Conservation (phyloP, 768 basidiomycete genomes). For the Galerina marginata region DNA sequence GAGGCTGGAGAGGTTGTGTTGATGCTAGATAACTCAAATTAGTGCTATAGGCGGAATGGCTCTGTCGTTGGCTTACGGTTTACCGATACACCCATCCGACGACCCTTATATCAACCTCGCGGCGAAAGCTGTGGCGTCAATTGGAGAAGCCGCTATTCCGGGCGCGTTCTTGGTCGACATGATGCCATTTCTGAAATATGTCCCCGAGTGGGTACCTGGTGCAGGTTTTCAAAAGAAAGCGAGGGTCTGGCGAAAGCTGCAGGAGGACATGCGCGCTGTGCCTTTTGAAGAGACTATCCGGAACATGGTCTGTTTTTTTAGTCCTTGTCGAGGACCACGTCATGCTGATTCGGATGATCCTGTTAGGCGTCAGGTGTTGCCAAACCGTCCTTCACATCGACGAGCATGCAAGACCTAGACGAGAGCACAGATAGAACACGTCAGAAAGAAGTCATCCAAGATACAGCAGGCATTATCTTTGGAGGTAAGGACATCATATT, state of each 20-base stretch:
- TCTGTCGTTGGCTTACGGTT: constrained; percentile 52
- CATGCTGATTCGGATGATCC: not conserved
- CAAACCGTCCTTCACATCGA: constrained; percentile 29
- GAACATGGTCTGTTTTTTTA: constrained; percentile 27
- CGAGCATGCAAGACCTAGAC: constrained; percentile 25
- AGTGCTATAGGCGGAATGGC: constrained; percentile 48
- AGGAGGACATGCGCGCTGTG: constrained; percentile 39
- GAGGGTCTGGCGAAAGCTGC: constrained; percentile 42
- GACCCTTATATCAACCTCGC: constrained; percentile 52
- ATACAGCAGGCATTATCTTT: constrained; percentile 46
- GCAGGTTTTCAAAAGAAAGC: constrained; percentile 63
- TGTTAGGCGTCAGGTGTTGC: constrained; percentile 26
- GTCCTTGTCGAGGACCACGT: not conserved
- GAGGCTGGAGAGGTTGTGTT: no score
- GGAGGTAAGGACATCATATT: constrained; percentile 24
- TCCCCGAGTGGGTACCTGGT: constrained; percentile 67
- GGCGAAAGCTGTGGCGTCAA: constrained; percentile 39
- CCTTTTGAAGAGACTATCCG: constrained; percentile 38
- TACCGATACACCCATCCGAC: constrained; percentile 40
- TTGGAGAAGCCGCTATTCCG: constrained; percentile 41
- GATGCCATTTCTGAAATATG: constrained; percentile 42
- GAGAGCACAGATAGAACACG: constrained; percentile 21
- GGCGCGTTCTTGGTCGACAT: constrained; percentile 53
- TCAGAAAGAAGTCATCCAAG: constrained; percentile 33
- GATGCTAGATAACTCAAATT: not conserved